Percentiles rank a stretch among this genome's conserved stretches.
These are phyloP conservation scores for Paradendryphiella salina DNA, from an alignment of 2,329 filamentous ascomycete genomes.

Conservation along the genomic window DNA sequence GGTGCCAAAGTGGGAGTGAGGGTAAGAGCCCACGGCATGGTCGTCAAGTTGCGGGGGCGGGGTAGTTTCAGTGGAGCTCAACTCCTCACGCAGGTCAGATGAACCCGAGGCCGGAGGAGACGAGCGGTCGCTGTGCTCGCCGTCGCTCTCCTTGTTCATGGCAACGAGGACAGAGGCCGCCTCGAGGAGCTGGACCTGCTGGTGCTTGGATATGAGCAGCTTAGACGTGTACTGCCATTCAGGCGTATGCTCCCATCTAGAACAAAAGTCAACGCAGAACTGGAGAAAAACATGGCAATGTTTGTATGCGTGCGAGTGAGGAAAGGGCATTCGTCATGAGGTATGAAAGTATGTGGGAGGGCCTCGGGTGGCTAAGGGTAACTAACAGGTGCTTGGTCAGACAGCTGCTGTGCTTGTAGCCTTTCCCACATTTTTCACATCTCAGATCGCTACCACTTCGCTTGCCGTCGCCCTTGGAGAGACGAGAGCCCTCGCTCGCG, in stretches of 20 bases:
- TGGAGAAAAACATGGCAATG: constrained; percentile 17
- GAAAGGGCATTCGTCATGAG: constrained; percentile 47
- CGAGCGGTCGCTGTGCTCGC: constrained; percentile 73
- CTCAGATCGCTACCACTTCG: constrained; percentile 85
- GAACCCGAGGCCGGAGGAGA: constrained; percentile 81
- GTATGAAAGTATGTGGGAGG: constrained; percentile 50
- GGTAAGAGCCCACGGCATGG: constrained; percentile 56
- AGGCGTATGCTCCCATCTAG: constrained; percentile 98
- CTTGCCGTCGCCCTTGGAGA: constrained; percentile 76
- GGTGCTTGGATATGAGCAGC: constrained; percentile 97
- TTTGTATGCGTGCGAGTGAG: constrained; percentile 19
- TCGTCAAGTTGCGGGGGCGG: constrained; percentile 79
- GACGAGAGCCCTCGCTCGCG: constrained; percentile 83
- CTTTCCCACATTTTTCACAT: constrained; percentile 98
- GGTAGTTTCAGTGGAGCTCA: constrained; percentile 89
- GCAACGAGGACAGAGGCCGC: constrained; percentile 93
- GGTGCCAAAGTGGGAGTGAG: constrained; percentile 40
- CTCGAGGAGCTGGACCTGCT: constrained; percentile 96
- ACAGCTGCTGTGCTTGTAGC: constrained; percentile 99
- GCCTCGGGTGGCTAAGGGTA: constrained; percentile 56
- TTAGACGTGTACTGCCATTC: constrained; percentile 98
- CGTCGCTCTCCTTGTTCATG: constrained; percentile 73
- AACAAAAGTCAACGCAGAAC: constrained; percentile 41
- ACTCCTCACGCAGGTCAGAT: constrained; percentile 72
- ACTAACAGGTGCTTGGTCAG: constrained; percentile 99